Conservation (phyloP, 495 filamentous ascomycete species). For the Cercophora newfieldiana region DNA sequence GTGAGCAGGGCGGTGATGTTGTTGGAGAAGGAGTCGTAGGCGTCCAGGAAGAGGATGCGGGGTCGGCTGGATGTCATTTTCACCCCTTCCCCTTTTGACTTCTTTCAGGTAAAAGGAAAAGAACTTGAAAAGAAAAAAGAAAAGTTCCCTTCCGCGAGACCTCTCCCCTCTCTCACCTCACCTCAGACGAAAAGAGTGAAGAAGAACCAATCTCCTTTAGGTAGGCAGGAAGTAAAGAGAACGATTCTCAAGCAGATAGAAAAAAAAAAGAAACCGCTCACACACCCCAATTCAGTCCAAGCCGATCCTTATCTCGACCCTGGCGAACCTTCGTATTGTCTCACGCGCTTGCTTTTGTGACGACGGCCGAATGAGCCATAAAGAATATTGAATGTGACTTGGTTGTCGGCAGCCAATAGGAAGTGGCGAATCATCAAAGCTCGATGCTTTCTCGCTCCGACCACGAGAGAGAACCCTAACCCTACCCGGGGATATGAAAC, state of each 20-base stretch:
- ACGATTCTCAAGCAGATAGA: neutral
- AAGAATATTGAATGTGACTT: neutral
- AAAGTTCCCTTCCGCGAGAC: neutral
- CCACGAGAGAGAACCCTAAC: neutral
- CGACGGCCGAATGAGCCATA: neutral
- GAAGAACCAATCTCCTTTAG: neutral
- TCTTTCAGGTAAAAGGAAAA: neutral
- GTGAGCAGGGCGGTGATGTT: constrained; percentile 82
- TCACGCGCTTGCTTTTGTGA: neutral
- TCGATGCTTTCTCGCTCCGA: neutral
- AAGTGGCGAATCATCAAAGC: constrained; percentile 2
- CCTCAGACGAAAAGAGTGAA: neutral
- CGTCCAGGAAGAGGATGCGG: constrained; percentile 85
- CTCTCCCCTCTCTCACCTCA: too few relatives aligned
- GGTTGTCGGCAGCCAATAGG: neutral
- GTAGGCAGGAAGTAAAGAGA: neutral
- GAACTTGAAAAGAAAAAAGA: too few relatives aligned
- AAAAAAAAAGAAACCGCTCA: too few relatives aligned
- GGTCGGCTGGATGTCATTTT: constrained; percentile 17
- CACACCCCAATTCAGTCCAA: neutral
- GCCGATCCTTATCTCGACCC: neutral
- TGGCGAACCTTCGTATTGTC: neutral
- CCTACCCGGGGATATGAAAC: neutral
- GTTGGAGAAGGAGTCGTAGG: constrained; percentile 94
- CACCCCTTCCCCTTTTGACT: neutral